Evolutionary conservation across 2,329 filamentous ascomycete species (phyloP), one percentile per base, ranked within the genome.

Genomic region (Parastagonospora avenae): DNA sequence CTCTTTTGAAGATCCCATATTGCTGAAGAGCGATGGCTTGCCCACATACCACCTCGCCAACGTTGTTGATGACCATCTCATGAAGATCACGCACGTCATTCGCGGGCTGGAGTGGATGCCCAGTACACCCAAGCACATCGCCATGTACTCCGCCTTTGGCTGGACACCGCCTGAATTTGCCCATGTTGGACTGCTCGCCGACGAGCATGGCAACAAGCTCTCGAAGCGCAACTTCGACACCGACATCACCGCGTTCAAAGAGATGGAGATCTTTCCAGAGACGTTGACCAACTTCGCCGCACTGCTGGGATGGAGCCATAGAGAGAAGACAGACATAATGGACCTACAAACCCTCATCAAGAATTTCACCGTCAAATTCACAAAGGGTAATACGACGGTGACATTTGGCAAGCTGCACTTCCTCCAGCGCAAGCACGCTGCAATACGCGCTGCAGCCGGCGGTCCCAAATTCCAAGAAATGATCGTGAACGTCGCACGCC

Each of bases 11-110:
- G 92, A 97, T 66, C 93, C 92, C 15, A 90, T 99, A 54, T 79
- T 99, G 35, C 79, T 97, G 53, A 99, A 99, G 74, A 88, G 87
- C 0, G 94, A 99, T 70, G 92, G 92, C 0, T 89, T 89, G 58
- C 94, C 94, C 0, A 99, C 95, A 0, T 99, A 99, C 68, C 94
- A 99, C 73, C 87, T 99, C 54, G 94, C 94, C 4, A 99, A 97
- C 67, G 93, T 99, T 8, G 88, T 99, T 4, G 94, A 99, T 68
- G 94, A 99, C 67, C 91, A 97, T 72, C 80, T 89, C 53, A 99
- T 99, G 94, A 79, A 90, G 52, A 95, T 99, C 60, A 97, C 92
- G 0, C 93, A 97, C 73, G 94, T 99, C 11, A 90, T 99, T 51
- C 87, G 94, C 36, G 94, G 93, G 46, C 88, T 89, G 81, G 94